Percentiles rank a stretch among this genome's conserved stretches.
Evolutionary conservation across 352 stramenopile species (phyloP).

Genomic region (Thraustochytrium striatum): DNA sequence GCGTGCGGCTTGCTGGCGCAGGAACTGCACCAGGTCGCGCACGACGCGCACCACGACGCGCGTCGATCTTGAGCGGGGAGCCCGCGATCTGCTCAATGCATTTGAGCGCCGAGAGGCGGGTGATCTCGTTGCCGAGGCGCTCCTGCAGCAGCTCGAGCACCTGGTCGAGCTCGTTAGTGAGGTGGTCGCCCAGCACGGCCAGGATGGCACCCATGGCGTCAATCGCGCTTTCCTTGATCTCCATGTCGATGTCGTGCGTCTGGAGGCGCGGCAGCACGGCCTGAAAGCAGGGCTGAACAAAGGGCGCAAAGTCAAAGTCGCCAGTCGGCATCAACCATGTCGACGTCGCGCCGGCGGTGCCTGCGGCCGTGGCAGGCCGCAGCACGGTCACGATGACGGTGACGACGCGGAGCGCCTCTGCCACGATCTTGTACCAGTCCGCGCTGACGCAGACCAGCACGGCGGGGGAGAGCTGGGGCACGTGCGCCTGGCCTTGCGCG

Average conservation of each 20-base stretch:
- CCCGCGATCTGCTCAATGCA: constrained; percentile 80
- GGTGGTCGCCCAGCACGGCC: constrained; percentile 69
- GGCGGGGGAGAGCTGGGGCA: constrained; percentile 73
- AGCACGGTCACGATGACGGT: constrained; percentile 79
- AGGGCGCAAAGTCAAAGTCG: constrained; percentile 44
- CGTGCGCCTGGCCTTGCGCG: constrained; percentile 68
- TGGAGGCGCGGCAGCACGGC: constrained; percentile 88
- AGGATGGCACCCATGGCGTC: constrained; percentile 81
- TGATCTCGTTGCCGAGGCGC: constrained; percentile 95
- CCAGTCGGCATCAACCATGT: too few species aligned
- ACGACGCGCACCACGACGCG: constrained; percentile 84
- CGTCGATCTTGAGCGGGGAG: constrained; percentile 76
- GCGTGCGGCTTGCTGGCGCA: constrained; percentile 88
- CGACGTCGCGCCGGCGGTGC: constrained; percentile 29
- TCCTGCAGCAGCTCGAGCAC: constrained; percentile 89
- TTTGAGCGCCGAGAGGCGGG: constrained; percentile 91
- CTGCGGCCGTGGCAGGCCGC: constrained; percentile 54
- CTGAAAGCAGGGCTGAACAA: constrained; percentile 77
- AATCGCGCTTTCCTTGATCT: constrained; percentile 96
- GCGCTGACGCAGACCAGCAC: constrained; percentile 81
- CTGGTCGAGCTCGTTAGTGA: constrained; percentile 69
- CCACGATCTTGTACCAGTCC: constrained; percentile 98
- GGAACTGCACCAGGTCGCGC: constrained; percentile 75
- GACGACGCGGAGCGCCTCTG: constrained; percentile 86
- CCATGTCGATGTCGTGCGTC: constrained; percentile 94